Evolutionary conservation across 441 rosid species (phyloP).

Genomic region (Melastoma candidum): DNA sequence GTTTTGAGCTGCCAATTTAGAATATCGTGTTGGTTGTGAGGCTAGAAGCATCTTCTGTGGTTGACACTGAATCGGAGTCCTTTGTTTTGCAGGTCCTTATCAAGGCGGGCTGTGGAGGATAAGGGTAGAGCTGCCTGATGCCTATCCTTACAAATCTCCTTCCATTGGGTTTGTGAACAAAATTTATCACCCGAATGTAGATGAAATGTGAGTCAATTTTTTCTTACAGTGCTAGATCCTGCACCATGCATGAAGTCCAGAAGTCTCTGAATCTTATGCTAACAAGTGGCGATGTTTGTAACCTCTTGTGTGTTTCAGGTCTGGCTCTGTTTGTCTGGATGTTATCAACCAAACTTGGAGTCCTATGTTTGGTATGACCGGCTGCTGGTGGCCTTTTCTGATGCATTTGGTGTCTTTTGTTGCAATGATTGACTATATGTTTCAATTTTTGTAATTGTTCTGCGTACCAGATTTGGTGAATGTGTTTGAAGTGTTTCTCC

Average conservation of each 20-base stretch:
- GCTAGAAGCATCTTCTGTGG: no score
- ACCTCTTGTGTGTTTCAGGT: constrained; percentile 5
- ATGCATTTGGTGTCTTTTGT: neutral
- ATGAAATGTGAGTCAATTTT: constrained; percentile 11
- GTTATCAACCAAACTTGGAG: constrained; percentile 17
- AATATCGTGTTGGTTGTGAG: no score
- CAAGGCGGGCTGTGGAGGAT: constrained; percentile 23
- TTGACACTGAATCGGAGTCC: no score
- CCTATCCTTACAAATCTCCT: constrained; percentile 17
- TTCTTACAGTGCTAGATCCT: neutral
- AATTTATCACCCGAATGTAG: constrained; percentile 15
- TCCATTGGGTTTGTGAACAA: constrained; percentile 14
- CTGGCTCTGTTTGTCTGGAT: constrained; percentile 16
- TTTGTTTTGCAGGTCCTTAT: constrained; percentile 54
- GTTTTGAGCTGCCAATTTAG: no score
- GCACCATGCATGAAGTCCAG: neutral
- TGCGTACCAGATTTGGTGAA: constrained; percentile 9
- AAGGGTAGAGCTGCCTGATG: constrained; percentile 17
- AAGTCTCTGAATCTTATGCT: neutral
- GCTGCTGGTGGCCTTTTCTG: neutral
- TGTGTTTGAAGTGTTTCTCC: constrained; percentile 15
- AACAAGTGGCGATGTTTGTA: no score
- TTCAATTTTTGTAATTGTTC: neutral
- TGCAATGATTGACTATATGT: neutral
- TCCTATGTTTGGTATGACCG: constrained; percentile 12